phyloP scores from a whole-genome alignment of 805 yeast species.

The Clavispora santaluciae region DNA sequence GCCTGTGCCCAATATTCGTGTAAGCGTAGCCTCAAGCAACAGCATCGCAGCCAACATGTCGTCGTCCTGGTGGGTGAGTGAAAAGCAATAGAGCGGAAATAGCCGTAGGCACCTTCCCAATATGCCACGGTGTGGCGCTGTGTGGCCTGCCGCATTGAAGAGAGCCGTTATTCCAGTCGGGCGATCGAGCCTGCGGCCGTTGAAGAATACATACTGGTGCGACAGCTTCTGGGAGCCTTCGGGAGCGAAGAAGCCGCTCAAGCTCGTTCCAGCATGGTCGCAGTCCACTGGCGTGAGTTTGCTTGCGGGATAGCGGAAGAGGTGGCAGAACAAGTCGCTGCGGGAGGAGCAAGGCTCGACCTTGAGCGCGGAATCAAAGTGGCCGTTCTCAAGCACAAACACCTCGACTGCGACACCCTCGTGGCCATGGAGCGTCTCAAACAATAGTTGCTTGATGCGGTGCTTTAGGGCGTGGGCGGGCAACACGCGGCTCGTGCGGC shows the following conservation, averaged over 20 bases:
- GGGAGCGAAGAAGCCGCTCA: background rate
- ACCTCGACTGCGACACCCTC: background rate
- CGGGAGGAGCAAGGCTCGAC: background rate
- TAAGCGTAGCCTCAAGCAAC: background rate
- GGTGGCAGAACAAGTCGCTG: background rate
- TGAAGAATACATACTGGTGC: constrained; percentile 44
- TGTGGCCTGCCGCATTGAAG: background rate
- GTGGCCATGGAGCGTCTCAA: background rate
- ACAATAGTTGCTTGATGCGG: background rate
- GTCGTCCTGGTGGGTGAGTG: background rate
- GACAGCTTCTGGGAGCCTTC: background rate
- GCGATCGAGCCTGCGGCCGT: constrained; percentile 29
- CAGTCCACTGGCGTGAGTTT: background rate
- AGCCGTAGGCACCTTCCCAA: constrained; percentile 5
- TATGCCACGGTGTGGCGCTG: constrained; percentile 21
- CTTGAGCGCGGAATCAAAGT: background rate
- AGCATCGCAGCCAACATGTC: background rate
- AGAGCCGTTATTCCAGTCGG: constrained; percentile 2
- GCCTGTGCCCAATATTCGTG: background rate
- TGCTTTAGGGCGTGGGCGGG: background rate
- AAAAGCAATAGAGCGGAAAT: background rate
- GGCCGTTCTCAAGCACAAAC: background rate
- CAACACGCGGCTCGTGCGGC: background rate
- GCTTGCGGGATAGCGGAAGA: background rate
- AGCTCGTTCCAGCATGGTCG: background rate